Base-by-base conservation (phyloP, 768 basidiomycete species). In the Macrolepiota fuliginosa region DNA sequence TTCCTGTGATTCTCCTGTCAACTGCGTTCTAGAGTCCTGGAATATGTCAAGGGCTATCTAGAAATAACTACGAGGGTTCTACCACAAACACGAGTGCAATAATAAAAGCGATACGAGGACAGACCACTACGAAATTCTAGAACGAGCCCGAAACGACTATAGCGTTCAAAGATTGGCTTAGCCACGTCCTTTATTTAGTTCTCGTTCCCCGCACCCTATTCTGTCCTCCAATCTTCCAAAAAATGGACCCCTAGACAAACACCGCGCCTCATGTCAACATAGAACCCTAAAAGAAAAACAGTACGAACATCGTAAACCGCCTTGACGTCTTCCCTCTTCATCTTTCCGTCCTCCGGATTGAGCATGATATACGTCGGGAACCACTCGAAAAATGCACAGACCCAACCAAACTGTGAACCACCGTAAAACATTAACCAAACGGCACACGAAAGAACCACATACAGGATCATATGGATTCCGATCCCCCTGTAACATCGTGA, bases 321-420 rank as follows among this genome's bases (percentile, higher is more conserved):
- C 40, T 71, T 75, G 13, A 81, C 66, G 61, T 80, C 78, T 40
- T 78, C 74, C 61, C 74, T 79, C 51, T 63, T 69, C 68, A 79
- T 65, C 51, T 65, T 64, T 3, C 74, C 73, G 50, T 76, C 76
- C 4, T 53, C 60, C 1, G 76, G 74, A 71, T 72, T 73, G 11
- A 80, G 66, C 63, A 79, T 46, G 35, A 78, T 36, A 56, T 78
- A 81, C 1, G 74, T 74, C 24, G 74, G 65, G 4, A 71, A 45
- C 78, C 79, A 81, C 65, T 81, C 79, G 40, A 77, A 73, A 13
- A 65, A 58, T 19, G 77, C 76, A 15, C 76, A 73, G 37, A 69
- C 63, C 75, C 77, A 79, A 13, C 78, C 79, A 64, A 79, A 78
- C 79, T 81, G 47, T 24, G 24, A 51, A 45, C 24, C 4, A 2